These are phyloP conservation scores for Entoloma clypeatum DNA, from an alignment of 1,284 basidiomycete species.

Conservation along the genomic window DNA sequence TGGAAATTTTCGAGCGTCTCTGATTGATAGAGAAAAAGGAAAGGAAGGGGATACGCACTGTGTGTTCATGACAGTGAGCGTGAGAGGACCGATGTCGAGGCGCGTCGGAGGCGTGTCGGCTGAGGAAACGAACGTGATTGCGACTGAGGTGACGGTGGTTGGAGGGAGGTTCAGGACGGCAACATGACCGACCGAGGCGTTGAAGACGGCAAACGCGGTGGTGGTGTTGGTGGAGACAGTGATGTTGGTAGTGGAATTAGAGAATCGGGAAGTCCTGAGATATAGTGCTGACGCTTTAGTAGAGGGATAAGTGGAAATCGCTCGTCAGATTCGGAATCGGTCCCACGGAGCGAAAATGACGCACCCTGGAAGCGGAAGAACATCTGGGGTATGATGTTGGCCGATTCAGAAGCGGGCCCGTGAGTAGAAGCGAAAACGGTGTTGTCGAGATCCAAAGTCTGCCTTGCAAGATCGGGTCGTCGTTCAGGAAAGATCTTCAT, in stretches of 20 bases:
- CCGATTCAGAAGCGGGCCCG: slow-evolving; percentile 28
- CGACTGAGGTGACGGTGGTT: slow-evolving; percentile 37
- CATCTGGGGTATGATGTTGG: slow-evolving; percentile 47
- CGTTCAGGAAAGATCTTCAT: slow-evolving; percentile 17
- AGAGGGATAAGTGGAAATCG: slow-evolving; percentile 3
- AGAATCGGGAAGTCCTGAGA: slow-evolving; percentile 39
- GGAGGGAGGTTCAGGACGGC: slow-evolving; percentile 36
- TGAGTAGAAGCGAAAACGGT: slow-evolving; percentile 34
- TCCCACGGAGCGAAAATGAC: slow-evolving; percentile 8
- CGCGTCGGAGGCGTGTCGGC: slow-evolving; percentile 23
- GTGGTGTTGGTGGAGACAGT: slow-evolving; percentile 40
- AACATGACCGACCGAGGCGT: slow-evolving; percentile 34
- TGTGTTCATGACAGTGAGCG: slow-evolving; percentile 35
- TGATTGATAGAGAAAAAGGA: slow-evolving; percentile 15
- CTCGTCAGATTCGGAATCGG: slow-evolving; percentile 2
- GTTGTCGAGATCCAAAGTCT: slow-evolving; percentile 21
- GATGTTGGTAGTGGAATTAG: slow-evolving; percentile 50
- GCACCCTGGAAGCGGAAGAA: slow-evolving; percentile 51
- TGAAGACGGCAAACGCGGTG: slow-evolving; percentile 28
- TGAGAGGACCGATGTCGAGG: slow-evolving; percentile 41
- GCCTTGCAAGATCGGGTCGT: slow-evolving; percentile 21
- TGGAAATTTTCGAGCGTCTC: slow-evolving; percentile 1
- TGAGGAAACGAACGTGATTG: slow-evolving; percentile 41
- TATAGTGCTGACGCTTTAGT: slow-evolving; percentile 44
- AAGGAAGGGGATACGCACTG: slow-evolving; percentile 34